Evolutionary conservation across 2,329 filamentous ascomycete species (phyloP).

Genomic region (Penicillium griseofulvum): DNA sequence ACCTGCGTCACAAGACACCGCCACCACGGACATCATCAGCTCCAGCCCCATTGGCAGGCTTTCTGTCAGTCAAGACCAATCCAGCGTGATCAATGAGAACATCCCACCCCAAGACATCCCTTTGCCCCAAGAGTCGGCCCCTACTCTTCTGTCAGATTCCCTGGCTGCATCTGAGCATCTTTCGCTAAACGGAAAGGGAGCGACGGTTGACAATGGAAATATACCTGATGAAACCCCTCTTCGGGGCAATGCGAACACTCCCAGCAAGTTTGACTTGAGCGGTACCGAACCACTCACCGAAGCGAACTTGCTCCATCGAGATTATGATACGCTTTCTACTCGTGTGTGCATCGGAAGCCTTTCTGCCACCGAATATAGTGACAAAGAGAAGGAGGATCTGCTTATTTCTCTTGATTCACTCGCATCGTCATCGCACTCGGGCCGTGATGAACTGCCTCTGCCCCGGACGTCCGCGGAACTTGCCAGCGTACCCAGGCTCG

Average conservation of each 20-base stretch:
- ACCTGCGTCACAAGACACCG: background rate
- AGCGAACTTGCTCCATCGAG: background rate
- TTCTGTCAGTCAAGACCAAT: background rate
- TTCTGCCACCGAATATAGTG: slow-evolving; percentile 1
- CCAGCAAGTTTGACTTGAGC: background rate
- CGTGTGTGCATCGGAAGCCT: slow-evolving; percentile 12
- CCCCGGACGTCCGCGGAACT: background rate
- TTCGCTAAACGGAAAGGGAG: background rate
- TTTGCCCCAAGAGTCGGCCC: slow-evolving; percentile 1
- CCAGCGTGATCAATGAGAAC: background rate
- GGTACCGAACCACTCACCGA: background rate
- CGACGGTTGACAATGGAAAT: background rate
- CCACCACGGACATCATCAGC: background rate
- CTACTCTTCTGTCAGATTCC: background rate
- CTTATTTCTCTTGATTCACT: background rate
- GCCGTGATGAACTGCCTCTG: background rate
- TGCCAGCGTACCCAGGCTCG: slow-evolving; percentile 7
- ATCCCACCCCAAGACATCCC: background rate
- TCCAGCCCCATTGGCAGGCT: slow-evolving; percentile 11
- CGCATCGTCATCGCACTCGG: background rate
- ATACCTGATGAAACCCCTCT: background rate
- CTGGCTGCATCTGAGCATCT: background rate
- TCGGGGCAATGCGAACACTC: background rate
- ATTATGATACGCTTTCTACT: slow-evolving; percentile 12
- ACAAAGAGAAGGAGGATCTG: background rate